phyloP scores from a whole-genome alignment of 73 alveolate genomes.

The Symbiodinium pilosum region DNA sequence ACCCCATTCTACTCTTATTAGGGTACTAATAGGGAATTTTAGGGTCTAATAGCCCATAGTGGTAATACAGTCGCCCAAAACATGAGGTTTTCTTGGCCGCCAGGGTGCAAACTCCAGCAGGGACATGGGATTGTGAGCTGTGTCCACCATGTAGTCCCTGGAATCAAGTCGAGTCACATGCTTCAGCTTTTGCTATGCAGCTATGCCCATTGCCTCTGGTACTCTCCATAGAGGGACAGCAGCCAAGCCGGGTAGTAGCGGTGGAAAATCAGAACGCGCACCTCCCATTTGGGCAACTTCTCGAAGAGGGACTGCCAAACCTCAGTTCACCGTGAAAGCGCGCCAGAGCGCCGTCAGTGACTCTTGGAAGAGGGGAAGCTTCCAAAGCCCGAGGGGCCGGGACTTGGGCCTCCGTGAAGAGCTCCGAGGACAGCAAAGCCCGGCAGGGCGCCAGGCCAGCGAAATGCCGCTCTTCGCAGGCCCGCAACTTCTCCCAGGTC shows the following conservation, averaged over 20 bases:
- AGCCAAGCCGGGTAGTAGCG: conserved; percentile 15
- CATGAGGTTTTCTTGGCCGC: not conserved
- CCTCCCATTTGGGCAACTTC: not conserved
- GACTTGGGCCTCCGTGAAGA: conserved; percentile 1
- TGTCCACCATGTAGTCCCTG: conserved; percentile 15
- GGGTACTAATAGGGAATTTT: too few species aligned
- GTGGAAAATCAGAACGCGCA: not conserved
- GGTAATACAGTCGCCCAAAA: too few species aligned
- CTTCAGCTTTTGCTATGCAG: too few species aligned
- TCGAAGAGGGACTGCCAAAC: not conserved
- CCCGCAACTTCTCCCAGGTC: not conserved
- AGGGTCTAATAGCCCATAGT: too few species aligned
- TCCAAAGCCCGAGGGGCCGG: not conserved
- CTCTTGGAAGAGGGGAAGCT: not conserved
- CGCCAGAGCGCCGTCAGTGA: too few species aligned
- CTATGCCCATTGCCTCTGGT: not conserved
- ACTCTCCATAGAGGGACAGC: not conserved
- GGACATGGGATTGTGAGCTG: conserved; percentile 7
- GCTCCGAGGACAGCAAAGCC: conserved; percentile 9
- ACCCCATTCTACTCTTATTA: too few species aligned
- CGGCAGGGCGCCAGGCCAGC: conserved; percentile 5
- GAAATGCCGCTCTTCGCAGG: conserved; percentile 1
- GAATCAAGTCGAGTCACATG: too few species aligned
- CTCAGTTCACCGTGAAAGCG: not conserved
- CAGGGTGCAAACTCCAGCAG: not conserved